Evolutionary conservation across 208 protist genomes (phyloP).

Genomic region (Crithidia fasciculata): DNA sequence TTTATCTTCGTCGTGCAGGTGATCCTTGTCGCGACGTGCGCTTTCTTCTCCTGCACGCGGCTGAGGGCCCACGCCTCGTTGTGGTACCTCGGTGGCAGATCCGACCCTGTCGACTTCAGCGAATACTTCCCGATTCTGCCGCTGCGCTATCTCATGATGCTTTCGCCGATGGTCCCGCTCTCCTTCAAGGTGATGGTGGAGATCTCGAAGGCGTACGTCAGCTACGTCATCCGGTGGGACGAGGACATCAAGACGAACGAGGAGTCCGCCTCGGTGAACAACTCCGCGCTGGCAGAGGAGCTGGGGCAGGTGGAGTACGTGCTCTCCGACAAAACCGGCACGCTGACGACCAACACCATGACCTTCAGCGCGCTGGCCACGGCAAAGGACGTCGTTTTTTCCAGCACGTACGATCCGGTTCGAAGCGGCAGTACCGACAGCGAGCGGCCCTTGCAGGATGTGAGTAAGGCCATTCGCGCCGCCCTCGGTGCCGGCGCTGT

Average conservation of each 20-base stretch:
- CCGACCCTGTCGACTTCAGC: constrained; percentile 26
- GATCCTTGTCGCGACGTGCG: constrained; percentile 72
- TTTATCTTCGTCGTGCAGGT: constrained; percentile 92
- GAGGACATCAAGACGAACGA: constrained; percentile 62
- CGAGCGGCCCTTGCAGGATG: constrained; percentile 13
- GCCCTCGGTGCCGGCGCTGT: neutral
- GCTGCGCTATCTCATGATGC: constrained; percentile 91
- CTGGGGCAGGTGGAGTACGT: constrained; percentile 93
- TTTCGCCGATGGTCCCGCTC: constrained; percentile 95
- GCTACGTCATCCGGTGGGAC: constrained; percentile 90
- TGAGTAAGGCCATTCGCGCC: constrained; percentile 9
- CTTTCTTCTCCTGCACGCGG: constrained; percentile 54
- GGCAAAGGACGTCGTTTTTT: constrained; percentile 34
- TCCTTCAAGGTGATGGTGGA: constrained; percentile 96
- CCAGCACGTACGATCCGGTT: constrained; percentile 19
- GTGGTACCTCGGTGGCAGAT: constrained; percentile 70
- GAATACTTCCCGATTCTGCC: constrained; percentile 81
- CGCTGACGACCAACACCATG: constrained; percentile 93
- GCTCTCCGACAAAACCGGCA: constrained; percentile 95
- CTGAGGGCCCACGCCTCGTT: constrained; percentile 35
- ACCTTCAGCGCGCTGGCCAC: constrained; percentile 54
- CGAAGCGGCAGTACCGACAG: neutral
- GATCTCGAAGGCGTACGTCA: constrained; percentile 91
- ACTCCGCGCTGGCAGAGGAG: constrained; percentile 91
- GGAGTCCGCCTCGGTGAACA: constrained; percentile 66